Evolutionary conservation across 805 yeast genomes (phyloP), one percentile per base, ranked within the genome.

Genomic region (Teunomyces kruisii): DNA sequence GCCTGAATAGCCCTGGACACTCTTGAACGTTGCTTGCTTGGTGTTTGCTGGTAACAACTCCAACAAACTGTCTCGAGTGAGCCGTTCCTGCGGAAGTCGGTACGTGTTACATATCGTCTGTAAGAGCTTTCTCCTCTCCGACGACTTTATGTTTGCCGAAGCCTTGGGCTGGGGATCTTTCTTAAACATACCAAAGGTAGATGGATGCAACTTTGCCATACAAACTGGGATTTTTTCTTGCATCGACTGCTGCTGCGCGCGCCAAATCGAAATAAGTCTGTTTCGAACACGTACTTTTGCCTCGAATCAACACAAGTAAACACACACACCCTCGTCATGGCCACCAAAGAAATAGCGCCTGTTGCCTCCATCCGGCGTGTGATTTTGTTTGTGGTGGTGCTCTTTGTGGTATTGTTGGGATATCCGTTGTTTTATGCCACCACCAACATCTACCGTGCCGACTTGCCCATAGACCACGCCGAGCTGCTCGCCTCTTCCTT

Each of bases 81-180:
- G 57, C 26, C 62, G 52, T 14, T 60, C 67, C 32, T 64, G 65
- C 3, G 74, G 68, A 19, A 80, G 56, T 8, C 54, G 56, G 52
- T 74, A 81, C 24, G 54, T 59, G 16, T 62, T 53, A 50, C 80
- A 69, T 26, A 84, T 70, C 4, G 59, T 54, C 4, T 61, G 53
- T 9, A 81, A 61, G 19, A 84, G 61, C 50, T 75, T 75, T 51
- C 87, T 77, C 32, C 94, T 71, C 52, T 89, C 97, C 0, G 96
- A 86, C 10, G 88, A 79, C 64, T 89, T 90, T 47, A 94, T 72
- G 54, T 88, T 88, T 15, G 96, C 78, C 42, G 81, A 71, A 3
- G 95, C 83, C 65, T 90, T 91, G 46, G 84, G 70, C 57, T 77
- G 70, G 8, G 59, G 58, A 15, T 55, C 49, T 37, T 59, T 61